A percentile compares a stretch with the other conserved stretches of the same genome.
phyloP scores from a whole-genome alignment of 192 early-diverging fungal genomes.

The Coemansia sp. region DNA sequence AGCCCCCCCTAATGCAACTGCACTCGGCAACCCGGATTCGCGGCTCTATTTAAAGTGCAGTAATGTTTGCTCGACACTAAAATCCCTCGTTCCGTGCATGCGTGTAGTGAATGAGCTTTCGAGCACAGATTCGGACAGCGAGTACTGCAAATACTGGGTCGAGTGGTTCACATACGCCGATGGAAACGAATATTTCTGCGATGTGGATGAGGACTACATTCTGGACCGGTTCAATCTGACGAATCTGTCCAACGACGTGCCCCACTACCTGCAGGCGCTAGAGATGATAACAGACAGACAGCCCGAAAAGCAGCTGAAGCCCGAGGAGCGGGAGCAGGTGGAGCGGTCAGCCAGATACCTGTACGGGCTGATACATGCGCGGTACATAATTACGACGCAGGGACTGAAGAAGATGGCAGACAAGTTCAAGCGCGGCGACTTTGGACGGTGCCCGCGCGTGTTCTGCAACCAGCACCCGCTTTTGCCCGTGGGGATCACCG shows the following conservation, averaged over 20 bases:
- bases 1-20: not conserved
- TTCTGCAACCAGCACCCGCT: conserved; percentile 88
- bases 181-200: conserved; percentile 98
- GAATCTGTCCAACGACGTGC: conserved; percentile 86
- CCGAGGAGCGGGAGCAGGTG: conserved; percentile 74
- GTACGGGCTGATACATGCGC: conserved; percentile 98
- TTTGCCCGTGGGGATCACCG: conserved; percentile 85
- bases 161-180: conserved; percentile 91
- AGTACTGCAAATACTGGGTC: conserved; percentile 76
- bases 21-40: no score
- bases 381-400: conserved; percentile 89
- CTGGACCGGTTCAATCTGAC: conserved; percentile 97
- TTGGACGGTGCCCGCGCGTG: conserved; percentile 95
- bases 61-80: not conserved
- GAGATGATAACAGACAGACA: conserved; percentile 84
- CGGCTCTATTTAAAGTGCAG: not conserved
- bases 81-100: no score
- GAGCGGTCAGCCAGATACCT: conserved; percentile 87
- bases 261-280: conserved; percentile 83
- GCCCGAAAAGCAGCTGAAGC: conserved; percentile 42
- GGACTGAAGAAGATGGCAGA: conserved; percentile 95
- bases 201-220: conserved; percentile 98
- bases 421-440: conserved; percentile 91
- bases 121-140: conserved; percentile 45
- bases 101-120: conserved; percentile 46